Evolutionary conservation across 2,329 filamentous ascomycete genomes (phyloP).

Genomic region (Pseudocercospora ulei): DNA sequence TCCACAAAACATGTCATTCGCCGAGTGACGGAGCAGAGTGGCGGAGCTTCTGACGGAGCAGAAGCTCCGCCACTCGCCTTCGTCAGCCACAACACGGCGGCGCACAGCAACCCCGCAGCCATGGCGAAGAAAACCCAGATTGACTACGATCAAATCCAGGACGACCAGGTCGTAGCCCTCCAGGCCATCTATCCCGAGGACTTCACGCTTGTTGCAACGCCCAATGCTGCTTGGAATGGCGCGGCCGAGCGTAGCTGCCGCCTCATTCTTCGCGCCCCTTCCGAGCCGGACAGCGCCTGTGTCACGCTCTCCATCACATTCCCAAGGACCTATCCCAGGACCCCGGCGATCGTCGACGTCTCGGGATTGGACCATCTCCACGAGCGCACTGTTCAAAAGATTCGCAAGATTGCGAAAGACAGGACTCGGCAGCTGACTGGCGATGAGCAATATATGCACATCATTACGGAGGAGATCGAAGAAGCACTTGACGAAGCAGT

Average conservation of each 20-base stretch:
- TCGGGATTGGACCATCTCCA: conserved; percentile 56
- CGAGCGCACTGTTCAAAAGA: conserved; percentile 59
- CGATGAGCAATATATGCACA: conserved; percentile 54
- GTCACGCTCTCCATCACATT: conserved; percentile 68
- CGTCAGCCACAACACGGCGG: neutral
- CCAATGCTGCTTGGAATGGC: conserved; percentile 76
- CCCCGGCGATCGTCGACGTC: conserved; percentile 61
- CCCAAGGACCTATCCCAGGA: conserved; percentile 84
- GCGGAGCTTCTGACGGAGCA: conserved; percentile 6
- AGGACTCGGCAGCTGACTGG: conserved; percentile 57
- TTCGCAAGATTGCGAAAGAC: conserved; percentile 58
- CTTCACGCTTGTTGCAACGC: conserved; percentile 59
- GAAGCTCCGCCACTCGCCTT: conserved; percentile 1
- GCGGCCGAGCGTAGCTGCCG: conserved; percentile 70
- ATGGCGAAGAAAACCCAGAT: conserved; percentile 43
- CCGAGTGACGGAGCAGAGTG: conserved; percentile 4
- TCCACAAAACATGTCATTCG: conserved; percentile 1
- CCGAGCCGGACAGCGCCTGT: conserved; percentile 59
- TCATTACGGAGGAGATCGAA: conserved; percentile 51
- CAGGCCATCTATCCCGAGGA: conserved; percentile 85
- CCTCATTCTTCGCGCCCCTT: conserved; percentile 63
- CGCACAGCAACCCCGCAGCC: conserved; percentile 26
- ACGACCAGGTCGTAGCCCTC: conserved; percentile 76
- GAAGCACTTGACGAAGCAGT: conserved; percentile 80
- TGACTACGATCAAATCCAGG: conserved; percentile 73